Percentiles rank a stretch among this genome's conserved stretches.
phyloP scores from a whole-genome alignment of 208 protist genomes.

The Leishmania braziliensis region DNA sequence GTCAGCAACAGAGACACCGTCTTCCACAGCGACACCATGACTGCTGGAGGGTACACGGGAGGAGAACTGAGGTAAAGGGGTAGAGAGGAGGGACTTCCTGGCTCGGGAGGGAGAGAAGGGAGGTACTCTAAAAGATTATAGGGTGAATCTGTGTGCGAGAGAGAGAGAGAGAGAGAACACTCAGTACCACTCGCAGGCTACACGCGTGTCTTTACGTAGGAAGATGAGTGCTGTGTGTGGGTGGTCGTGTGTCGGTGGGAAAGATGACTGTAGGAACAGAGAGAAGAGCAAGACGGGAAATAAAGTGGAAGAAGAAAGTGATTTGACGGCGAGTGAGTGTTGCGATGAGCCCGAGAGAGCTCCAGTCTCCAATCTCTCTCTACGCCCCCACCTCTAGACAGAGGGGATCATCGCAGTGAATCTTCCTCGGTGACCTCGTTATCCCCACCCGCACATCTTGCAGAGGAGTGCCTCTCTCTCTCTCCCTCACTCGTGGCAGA shows the following conservation, averaged over 20 bases:
- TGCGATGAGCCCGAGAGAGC: neutral
- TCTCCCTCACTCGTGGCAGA: neutral
- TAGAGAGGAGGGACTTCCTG: neutral
- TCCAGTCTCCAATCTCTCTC: neutral
- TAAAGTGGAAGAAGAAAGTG: neutral
- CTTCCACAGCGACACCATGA: constrained; percentile 3
- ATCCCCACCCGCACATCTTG: neutral
- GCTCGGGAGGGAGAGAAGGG: neutral
- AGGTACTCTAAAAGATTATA: neutral
- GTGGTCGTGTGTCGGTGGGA: neutral
- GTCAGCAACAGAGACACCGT: constrained; percentile 11
- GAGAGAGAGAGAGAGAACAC: neutral
- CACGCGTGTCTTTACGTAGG: neutral
- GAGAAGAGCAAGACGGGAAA: neutral
- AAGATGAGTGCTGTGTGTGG: neutral
- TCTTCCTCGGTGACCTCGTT: neutral
- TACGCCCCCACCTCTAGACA: neutral
- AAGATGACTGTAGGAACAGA: neutral
- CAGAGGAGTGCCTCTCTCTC: neutral
- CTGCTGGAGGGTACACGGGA: neutral
- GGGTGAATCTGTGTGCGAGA: neutral
- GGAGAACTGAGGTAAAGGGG: neutral
- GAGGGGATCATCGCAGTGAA: neutral
- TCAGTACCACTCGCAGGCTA: neutral
- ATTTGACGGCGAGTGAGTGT: neutral